These are phyloP conservation scores for Phytophthora constricta DNA, from an alignment of 352 stramenopile species.

Conservation along the genomic window DNA sequence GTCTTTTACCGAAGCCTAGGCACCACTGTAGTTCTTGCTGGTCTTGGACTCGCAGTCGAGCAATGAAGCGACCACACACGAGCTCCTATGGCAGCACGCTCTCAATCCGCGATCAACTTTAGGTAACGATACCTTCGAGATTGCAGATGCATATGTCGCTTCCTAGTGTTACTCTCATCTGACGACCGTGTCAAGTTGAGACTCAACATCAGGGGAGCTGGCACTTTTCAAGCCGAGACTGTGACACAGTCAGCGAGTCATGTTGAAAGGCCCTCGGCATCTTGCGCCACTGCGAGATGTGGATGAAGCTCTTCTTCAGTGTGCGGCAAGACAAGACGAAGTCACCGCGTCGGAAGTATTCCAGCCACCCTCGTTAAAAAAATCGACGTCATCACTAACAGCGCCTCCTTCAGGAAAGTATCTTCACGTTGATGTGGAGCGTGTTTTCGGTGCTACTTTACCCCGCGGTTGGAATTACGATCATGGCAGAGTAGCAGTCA, in stretches of 20 bases:
- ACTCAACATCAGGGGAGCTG: conserved; percentile 27
- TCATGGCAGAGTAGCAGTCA: conserved; percentile 29
- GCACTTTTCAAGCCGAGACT: conserved; percentile 39
- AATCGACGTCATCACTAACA: conserved; percentile 1
- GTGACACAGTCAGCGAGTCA: conserved; percentile 33
- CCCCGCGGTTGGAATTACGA: conserved; percentile 3
- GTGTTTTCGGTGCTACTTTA: conserved; percentile 26
- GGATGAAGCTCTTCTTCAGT: conserved; percentile 23
- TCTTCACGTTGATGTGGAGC: conserved; percentile 43
- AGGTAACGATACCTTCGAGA: conserved; percentile 1
- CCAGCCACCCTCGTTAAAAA: conserved; percentile 6
- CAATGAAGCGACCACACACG: conserved; percentile 23
- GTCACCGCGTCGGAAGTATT: background rate
- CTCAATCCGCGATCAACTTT: conserved; percentile 28
- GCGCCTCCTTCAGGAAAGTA: conserved; percentile 28
- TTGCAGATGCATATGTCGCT: conserved; percentile 30
- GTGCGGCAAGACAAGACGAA: conserved; percentile 20
- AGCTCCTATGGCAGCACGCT: conserved; percentile 34
- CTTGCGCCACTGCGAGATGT: conserved; percentile 22
- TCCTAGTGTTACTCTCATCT: conserved; percentile 35
- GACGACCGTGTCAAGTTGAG: no score
- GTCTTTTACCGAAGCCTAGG: conserved; percentile 1
- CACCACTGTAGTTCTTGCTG: conserved; percentile 36
- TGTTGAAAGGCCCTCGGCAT: conserved; percentile 31
- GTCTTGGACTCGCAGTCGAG: conserved; percentile 29